Evolutionary conservation across 2,329 filamentous ascomycete genomes (phyloP).

Genomic region (Neonectria coccinea): DNA sequence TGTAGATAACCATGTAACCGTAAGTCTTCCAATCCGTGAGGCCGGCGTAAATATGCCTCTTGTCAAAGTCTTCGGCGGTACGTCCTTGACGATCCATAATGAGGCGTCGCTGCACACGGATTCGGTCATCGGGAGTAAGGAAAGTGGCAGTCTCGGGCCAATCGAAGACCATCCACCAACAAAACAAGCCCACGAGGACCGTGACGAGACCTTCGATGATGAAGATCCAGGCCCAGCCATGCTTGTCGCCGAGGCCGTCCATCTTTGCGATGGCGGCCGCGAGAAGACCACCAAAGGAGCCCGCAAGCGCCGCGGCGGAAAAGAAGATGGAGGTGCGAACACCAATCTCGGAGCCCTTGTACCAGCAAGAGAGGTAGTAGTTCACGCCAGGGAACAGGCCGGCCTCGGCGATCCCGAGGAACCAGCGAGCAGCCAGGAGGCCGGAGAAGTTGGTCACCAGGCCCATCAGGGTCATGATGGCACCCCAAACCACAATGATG

Average conservation of each 20-base stretch:
- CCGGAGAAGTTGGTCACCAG: constrained; percentile 58
- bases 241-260: constrained; percentile 65
- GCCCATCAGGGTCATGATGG: constrained; percentile 62
- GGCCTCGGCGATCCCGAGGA: constrained; percentile 74
- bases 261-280: constrained; percentile 76
- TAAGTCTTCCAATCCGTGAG: constrained; percentile 82
- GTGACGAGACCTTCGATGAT: constrained; percentile 77
- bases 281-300: constrained; percentile 78
- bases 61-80: constrained; percentile 76
- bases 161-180: constrained; percentile 81
- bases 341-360: constrained; percentile 80
- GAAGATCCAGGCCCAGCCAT: constrained; percentile 72
- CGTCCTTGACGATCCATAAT: constrained; percentile 75
- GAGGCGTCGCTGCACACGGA: constrained; percentile 75
- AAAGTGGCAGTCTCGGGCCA: constrained; percentile 81
- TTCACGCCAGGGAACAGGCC: constrained; percentile 75
- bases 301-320: constrained; percentile 80
- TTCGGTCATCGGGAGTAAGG: constrained; percentile 73
- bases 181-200: constrained; percentile 71
- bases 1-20: constrained; percentile 60
- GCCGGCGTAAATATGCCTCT: constrained; percentile 76
- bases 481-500: constrained; percentile 71
- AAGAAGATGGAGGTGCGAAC: constrained; percentile 80
- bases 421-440: constrained; percentile 63
- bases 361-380: constrained; percentile 82